Percentiles rank a stretch among this genome's conserved stretches.
These are phyloP conservation scores for Sphaerostilbella broomeana DNA, from an alignment of 2,329 filamentous ascomycete species.

Conservation along the genomic window DNA sequence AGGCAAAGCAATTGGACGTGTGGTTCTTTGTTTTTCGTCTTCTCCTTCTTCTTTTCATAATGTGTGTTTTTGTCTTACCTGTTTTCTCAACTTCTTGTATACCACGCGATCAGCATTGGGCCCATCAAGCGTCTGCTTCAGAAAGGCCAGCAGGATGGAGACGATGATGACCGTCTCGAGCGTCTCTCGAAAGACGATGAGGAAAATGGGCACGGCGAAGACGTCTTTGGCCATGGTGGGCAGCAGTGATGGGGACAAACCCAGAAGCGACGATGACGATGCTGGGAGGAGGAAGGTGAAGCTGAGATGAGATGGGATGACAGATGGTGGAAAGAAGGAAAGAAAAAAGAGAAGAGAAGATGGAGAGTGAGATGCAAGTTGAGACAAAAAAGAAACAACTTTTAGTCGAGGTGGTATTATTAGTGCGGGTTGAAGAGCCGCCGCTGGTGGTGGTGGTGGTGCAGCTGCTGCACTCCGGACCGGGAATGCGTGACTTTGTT, in stretches of 20 bases:
- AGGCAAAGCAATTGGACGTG: not conserved
- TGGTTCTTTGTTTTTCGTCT: not conserved
- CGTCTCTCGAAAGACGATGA: slow-evolving; percentile 82
- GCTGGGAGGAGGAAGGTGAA: no score
- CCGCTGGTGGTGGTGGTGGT: no score
- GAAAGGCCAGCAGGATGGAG: slow-evolving; percentile 76
- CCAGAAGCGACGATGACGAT: not conserved
- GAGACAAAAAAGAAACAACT: no score
- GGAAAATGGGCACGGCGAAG: slow-evolving; percentile 76
- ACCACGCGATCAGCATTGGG: slow-evolving; percentile 53
- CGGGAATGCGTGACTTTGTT: no score
- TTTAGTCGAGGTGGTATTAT: no score
- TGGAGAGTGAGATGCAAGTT: not conserved
- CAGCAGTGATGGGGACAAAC: not conserved
- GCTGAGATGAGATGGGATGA: not conserved
- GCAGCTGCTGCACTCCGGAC: no score
- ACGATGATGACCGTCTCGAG: slow-evolving; percentile 80
- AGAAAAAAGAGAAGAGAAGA: not conserved
- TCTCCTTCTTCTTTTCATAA: not conserved
- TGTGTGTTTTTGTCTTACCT: slow-evolving; percentile 38
- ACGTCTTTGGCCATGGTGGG: slow-evolving; percentile 56
- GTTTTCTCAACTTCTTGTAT: slow-evolving; percentile 61
- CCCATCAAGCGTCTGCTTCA: slow-evolving; percentile 70
- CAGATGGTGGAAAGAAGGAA: not conserved
- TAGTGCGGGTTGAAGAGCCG: no score